Conservation (phyloP, 257 asterid species). For the Phtheirospermum japonicum region DNA sequence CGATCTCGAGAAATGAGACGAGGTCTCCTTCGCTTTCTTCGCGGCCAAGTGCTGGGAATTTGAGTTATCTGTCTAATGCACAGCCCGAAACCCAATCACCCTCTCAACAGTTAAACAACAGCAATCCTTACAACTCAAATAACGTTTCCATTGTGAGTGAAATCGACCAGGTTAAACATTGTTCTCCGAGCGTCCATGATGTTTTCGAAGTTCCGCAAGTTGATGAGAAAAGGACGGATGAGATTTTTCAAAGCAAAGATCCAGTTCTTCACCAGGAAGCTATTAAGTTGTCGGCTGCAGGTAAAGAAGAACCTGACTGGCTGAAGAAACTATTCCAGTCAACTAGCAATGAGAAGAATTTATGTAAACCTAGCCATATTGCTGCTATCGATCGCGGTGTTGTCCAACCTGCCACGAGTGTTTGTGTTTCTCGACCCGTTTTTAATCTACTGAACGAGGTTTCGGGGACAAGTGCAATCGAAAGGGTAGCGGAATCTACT, state of each 20-base stretch:
- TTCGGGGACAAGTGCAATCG: conserved; percentile 46
- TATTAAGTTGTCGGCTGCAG: conserved; percentile 24
- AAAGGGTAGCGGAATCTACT: conserved; percentile 29
- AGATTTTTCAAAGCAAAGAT: conserved; percentile 21
- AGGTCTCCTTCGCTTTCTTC: conserved; percentile 46
- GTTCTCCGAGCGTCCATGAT: conserved; percentile 59
- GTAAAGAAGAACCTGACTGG: conserved; percentile 54
- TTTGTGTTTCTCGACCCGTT: conserved; percentile 31
- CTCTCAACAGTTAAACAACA: conserved; percentile 40
- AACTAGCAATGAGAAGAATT: conserved; percentile 34
- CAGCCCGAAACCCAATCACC: conserved; percentile 41
- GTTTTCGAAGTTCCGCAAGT: conserved; percentile 89
- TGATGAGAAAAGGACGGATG: conserved; percentile 31
- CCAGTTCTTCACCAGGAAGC: conserved; percentile 23
- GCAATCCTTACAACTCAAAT: conserved; percentile 25
- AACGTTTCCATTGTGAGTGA: conserved; percentile 28
- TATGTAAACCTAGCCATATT: conserved; percentile 42
- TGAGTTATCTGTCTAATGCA: conserved; percentile 27
- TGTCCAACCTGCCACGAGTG: conserved; percentile 32
- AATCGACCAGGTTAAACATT: conserved; percentile 25
- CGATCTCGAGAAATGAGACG: conserved; percentile 31
- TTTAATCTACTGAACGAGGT: conserved; percentile 32
- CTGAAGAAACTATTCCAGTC: conserved; percentile 58
- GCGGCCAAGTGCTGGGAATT: conserved; percentile 27
- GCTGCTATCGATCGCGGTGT: conserved; percentile 43